Evolutionary conservation across 768 basidiomycete genomes (phyloP).

Genomic region (Suillus subaureus): DNA sequence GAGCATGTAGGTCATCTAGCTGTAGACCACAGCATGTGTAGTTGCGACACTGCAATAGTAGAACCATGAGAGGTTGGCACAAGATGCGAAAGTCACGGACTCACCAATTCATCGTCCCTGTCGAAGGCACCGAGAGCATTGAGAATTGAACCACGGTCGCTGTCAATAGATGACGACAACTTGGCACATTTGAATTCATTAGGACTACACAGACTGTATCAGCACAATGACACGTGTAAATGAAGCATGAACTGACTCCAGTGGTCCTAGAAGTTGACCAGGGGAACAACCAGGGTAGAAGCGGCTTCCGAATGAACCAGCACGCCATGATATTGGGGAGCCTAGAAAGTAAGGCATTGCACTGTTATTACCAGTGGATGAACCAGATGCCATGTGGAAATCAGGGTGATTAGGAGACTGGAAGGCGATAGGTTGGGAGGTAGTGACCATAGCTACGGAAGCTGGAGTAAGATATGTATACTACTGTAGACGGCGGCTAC

Average conservation of each 20-base stretch:
- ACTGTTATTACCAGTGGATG: constrained; percentile 48
- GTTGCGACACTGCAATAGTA: constrained; percentile 64
- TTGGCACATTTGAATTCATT: constrained; percentile 50
- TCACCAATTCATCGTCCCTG: constrained; percentile 74
- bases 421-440: constrained; percentile 49
- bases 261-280: constrained; percentile 57
- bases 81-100: constrained; percentile 24
- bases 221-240: neutral
- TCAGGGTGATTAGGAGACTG: constrained; percentile 28
- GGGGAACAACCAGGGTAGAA: constrained; percentile 67
- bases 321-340: constrained; percentile 72
- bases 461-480: neutral
- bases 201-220: constrained; percentile 31
- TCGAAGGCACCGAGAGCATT: constrained; percentile 70
- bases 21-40: constrained; percentile 89
- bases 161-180: constrained; percentile 57
- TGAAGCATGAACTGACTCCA: constrained; percentile 55
- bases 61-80: neutral
- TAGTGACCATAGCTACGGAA: constrained; percentile 34
- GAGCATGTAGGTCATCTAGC: constrained; percentile 75
- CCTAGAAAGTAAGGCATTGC: constrained; percentile 70
- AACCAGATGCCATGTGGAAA: constrained; percentile 46
- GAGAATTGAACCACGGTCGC: constrained; percentile 60
- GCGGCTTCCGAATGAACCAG: constrained; percentile 64
- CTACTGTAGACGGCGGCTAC: constrained; percentile 10